Conservation (phyloP, 75 land plant species). For the Pinus taeda region DNA sequence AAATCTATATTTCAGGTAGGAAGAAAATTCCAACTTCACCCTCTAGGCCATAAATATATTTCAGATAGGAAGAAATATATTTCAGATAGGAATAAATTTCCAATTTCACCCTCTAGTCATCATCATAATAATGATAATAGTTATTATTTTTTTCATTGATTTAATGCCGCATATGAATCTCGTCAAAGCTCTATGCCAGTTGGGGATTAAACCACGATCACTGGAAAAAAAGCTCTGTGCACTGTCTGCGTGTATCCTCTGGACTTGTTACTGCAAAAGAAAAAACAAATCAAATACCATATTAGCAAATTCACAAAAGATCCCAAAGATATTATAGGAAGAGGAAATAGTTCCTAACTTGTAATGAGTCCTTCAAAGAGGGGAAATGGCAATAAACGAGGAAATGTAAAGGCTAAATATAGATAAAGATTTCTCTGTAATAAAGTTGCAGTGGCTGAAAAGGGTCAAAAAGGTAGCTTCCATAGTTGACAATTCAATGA, state of each 20-base stretch:
- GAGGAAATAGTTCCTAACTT: not conserved
- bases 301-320: not conserved
- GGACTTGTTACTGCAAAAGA: constrained; percentile 77
- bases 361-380: not conserved
- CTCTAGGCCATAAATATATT: not conserved
- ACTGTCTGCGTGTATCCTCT: constrained; percentile 72
- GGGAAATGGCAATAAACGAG: not conserved
- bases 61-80: not conserved
- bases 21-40: not conserved
- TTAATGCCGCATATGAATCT: no score
- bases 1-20: not conserved
- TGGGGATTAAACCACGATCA: no score
- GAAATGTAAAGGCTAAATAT: not conserved
- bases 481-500: not conserved
- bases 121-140: not conserved
- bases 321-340: not conserved
- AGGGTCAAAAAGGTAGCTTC: not conserved
- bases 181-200: no score
- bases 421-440: not conserved
- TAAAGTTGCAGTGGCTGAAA: not conserved
- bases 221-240: constrained; percentile 62
- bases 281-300: constrained; percentile 1
- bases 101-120: not conserved
- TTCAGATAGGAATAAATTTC: not conserved
- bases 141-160: not conserved